Percentiles rank a stretch among this genome's conserved stretches.
phyloP scores from a whole-genome alignment of 2,329 filamentous ascomycete genomes.

The Apiospora koreana region DNA sequence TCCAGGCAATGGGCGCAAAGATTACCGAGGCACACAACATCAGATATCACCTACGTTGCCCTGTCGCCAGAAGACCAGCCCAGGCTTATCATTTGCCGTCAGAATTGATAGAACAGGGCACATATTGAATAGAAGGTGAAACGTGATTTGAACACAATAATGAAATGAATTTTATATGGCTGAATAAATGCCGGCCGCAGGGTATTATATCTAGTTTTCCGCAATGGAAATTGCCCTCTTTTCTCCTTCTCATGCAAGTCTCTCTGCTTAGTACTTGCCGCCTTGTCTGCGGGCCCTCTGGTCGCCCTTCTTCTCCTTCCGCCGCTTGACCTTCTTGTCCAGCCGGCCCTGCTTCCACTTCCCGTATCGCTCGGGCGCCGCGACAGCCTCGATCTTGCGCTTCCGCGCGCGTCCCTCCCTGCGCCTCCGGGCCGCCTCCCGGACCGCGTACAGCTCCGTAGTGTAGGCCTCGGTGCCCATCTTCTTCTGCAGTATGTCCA shows the following conservation, averaged over 20 bases:
- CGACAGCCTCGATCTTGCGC: constrained; percentile 85
- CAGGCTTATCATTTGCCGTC: no score
- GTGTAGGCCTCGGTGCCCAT: constrained; percentile 81
- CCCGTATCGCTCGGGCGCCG: constrained; percentile 76
- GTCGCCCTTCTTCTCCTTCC: constrained; percentile 76
- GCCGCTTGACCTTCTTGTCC: constrained; percentile 80
- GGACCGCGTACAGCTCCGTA: constrained; percentile 69
- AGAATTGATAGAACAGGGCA: no score
- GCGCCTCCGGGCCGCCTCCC: constrained; percentile 69
- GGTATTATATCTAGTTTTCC: neutral
- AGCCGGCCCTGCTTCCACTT: constrained; percentile 80
- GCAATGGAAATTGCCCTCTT: neutral
- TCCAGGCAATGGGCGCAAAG: no score
- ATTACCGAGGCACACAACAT: no score
- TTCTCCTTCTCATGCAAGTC: neutral
- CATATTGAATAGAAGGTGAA: no score
- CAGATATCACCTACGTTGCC: no score
- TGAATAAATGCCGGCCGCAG: neutral
- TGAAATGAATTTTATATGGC: neutral
- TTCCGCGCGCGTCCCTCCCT: constrained; percentile 78
- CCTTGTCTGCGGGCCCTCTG: constrained; percentile 67
- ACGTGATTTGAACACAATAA: neutral
- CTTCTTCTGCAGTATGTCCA: constrained; percentile 82
- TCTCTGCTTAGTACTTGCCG: constrained; percentile 56
- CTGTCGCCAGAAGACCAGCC: no score